Evolutionary conservation across 2,329 filamentous ascomycete genomes (phyloP).

Genomic region (Phaeophleospora eucalypticola): DNA sequence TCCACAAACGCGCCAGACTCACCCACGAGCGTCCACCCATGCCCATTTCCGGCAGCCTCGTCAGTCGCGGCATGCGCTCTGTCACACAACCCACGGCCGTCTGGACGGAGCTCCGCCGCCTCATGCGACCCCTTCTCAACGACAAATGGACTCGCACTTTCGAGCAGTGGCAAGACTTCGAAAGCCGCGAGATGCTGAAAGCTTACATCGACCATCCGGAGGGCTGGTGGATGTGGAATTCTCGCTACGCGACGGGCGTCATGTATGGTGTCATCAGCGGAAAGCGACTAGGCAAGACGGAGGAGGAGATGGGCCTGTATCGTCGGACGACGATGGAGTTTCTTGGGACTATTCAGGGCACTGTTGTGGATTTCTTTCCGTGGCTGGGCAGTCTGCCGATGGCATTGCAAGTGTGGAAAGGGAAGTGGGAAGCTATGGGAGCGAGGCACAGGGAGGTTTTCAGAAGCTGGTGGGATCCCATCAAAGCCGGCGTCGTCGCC

Average conservation of each 20-base stretch:
- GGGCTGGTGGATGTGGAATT: conserved; percentile 8
- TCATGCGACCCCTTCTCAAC: conserved; percentile 11
- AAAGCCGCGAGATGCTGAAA: conserved; percentile 7
- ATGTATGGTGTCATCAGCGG: conserved; percentile 12
- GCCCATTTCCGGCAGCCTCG: conserved; percentile 10
- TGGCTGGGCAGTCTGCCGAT: conserved; percentile 7
- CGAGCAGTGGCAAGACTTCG: conserved; percentile 10
- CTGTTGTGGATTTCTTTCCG: conserved; percentile 12
- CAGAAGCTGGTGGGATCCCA: conserved; percentile 10
- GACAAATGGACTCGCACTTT: conserved; percentile 9
- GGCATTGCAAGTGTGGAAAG: conserved; percentile 6
- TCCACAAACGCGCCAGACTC: conserved; percentile 9
- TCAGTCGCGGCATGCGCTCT: conserved; percentile 11
- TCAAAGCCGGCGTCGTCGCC: conserved; percentile 1
- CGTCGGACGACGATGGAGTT: conserved; percentile 12
- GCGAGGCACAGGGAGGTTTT: conserved; percentile 6
- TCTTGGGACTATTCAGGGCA: conserved; percentile 5
- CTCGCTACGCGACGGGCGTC: conserved; percentile 9
- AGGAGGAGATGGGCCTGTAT: conserved; percentile 8
- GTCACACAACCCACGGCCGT: conserved; percentile 9
- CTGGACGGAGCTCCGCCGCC: conserved; percentile 7
- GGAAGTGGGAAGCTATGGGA: conserved; percentile 6
- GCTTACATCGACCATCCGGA: conserved; percentile 3
- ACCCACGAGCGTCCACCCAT: conserved; percentile 13
- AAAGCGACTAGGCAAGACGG: conserved; percentile 6